Percentiles rank a stretch among this genome's conserved stretches.
These are phyloP conservation scores for Histomonas meleagridis DNA, from an alignment of 208 protist species.

Conservation along the genomic window DNA sequence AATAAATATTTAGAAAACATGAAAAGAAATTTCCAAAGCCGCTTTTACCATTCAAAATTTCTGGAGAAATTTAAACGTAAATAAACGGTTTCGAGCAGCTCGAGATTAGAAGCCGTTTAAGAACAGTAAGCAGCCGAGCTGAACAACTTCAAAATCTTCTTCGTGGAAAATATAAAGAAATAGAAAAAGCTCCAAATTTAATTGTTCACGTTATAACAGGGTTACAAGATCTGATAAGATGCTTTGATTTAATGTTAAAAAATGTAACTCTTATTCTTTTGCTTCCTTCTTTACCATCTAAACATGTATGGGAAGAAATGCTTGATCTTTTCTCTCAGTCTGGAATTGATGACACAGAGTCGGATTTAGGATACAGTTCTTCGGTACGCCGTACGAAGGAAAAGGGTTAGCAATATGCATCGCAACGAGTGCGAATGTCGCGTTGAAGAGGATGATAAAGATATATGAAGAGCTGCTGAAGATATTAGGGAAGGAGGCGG, in stretches of 20 bases:
- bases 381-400: background rate
- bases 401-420: background rate
- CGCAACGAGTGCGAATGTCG: background rate
- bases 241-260: background rate
- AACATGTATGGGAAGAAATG: constrained; percentile 18
- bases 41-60: background rate
- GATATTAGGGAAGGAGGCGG: background rate
- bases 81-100: background rate
- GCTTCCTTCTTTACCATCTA: background rate
- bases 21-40: background rate
- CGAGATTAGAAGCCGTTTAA: background rate
- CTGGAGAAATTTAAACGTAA: background rate
- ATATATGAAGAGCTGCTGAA: background rate
- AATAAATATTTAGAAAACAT: background rate
- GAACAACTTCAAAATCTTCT: background rate
- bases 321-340: background rate
- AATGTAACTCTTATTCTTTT: background rate
- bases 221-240: background rate
- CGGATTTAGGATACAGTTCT: background rate
- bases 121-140: background rate
- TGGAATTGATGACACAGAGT: background rate
- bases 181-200: background rate
- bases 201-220: background rate
- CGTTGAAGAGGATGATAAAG: background rate
- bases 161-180: background rate